phyloP scores from a whole-genome alignment of 371 early-diverging fungal species.

The Rhizopus delemar region DNA sequence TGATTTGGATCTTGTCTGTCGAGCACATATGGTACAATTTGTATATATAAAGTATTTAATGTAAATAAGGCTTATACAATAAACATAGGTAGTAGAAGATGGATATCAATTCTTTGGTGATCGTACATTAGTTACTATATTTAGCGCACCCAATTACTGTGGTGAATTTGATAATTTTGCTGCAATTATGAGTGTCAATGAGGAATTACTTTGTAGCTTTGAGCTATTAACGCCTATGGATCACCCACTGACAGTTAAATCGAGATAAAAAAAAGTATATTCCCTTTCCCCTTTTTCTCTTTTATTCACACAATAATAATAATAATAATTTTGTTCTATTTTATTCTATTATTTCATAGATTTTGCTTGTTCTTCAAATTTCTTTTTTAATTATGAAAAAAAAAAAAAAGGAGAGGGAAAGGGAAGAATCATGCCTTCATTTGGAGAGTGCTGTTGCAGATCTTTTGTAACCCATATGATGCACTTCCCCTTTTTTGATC shows the following conservation, averaged over 20 bases:
- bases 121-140: conserved; percentile 93
- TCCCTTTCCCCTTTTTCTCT: not conserved
- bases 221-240: conserved; percentile 56
- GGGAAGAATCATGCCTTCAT: no score
- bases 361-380: no score
- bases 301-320: not conserved
- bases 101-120: conserved; percentile 99
- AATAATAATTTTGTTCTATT: not conserved
- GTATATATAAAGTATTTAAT: no score
- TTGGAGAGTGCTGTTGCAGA: no score
- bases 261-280: conserved; percentile 9
- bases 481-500: no score
- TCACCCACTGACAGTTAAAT: conserved; percentile 39
- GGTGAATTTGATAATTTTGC: conserved; percentile 98
- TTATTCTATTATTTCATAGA: not conserved
- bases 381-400: no score
- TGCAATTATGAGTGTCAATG: conserved; percentile 95
- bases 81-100: conserved; percentile 80
- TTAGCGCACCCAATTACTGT: conserved; percentile 98
- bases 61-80: no score
- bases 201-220: conserved; percentile 91
- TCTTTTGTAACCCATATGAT: no score
- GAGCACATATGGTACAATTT: conserved; percentile 85
- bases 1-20: conserved; percentile 92
- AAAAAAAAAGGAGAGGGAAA: no score